Evolutionary conservation across 2,329 filamentous ascomycete genomes (phyloP).

Genomic region (Magnaporthales sp.): DNA sequence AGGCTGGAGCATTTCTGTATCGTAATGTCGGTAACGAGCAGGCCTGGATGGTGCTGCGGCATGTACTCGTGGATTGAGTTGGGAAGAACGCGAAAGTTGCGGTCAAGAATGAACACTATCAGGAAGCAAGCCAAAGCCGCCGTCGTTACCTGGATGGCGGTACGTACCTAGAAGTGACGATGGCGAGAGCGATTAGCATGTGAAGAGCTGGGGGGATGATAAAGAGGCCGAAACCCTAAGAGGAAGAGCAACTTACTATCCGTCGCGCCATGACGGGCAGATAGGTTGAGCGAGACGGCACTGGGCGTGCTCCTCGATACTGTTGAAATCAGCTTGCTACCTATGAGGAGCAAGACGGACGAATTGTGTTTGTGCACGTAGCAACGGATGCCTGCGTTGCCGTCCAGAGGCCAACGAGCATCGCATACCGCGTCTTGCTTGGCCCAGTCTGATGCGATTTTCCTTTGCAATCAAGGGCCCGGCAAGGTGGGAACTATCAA

Average conservation of each 20-base stretch:
- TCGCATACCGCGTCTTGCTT: not conserved
- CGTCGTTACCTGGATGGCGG: conserved; percentile 65
- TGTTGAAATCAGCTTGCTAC: not conserved
- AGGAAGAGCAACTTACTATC: conserved; percentile 15
- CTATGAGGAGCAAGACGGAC: not conserved
- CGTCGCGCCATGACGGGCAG: conserved; percentile 19
- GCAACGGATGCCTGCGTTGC: not conserved
- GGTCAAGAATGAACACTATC: conserved; percentile 75
- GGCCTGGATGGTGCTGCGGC: conserved; percentile 74
- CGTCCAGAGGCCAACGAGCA: conserved; percentile 3
- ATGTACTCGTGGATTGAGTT: conserved; percentile 79
- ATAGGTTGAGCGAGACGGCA: not conserved
- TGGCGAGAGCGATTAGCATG: not conserved
- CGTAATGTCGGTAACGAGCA: conserved; percentile 78
- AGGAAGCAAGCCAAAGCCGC: conserved; percentile 59
- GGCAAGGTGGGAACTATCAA: not conserved
- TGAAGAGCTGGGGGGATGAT: not conserved
- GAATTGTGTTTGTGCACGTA: not conserved
- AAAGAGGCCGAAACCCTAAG: not conserved
- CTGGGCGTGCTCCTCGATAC: conserved; percentile 1
- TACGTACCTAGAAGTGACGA: conserved; percentile 40
- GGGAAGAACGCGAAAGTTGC: conserved; percentile 79
- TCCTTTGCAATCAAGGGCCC: not conserved
- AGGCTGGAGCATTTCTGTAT: conserved; percentile 67
- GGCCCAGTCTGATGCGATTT: not conserved